Evolutionary conservation across 345 rosid species (phyloP).

Genomic region (Citrus reticulata): DNA sequence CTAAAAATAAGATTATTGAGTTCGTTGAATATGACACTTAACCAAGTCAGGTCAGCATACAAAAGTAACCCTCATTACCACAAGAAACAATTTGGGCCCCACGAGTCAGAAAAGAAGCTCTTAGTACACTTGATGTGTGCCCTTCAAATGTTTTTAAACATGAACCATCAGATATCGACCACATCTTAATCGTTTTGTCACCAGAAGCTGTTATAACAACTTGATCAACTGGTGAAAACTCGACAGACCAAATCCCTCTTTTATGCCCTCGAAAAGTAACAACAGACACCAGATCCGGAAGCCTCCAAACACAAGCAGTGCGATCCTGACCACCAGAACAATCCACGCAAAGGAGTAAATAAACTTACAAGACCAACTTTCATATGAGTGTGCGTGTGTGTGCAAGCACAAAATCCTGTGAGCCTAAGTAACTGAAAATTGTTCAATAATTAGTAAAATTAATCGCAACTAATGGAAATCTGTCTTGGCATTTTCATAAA

Average conservation of each 20-base stretch:
- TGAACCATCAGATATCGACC: slow-evolving; percentile 90
- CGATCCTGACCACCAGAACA: slow-evolving; percentile 60
- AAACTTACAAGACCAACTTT: background rate
- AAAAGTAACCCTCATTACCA: slow-evolving; percentile 47
- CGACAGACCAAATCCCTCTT: slow-evolving; percentile 94
- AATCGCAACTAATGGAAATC: background rate
- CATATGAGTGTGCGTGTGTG: background rate
- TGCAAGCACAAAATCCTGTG: background rate
- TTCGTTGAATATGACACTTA: slow-evolving; percentile 4
- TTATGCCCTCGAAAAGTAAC: slow-evolving; percentile 85
- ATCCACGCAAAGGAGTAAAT: slow-evolving; percentile 6
- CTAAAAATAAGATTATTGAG: slow-evolving; percentile 34
- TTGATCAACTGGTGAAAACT: slow-evolving; percentile 95
- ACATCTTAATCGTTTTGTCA: slow-evolving; percentile 85
- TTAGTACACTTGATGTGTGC: slow-evolving; percentile 83
- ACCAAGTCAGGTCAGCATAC: background rate
- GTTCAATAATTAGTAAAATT: background rate
- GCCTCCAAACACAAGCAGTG: slow-evolving; percentile 89
- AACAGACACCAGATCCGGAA: slow-evolving; percentile 83
- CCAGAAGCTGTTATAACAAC: slow-evolving; percentile 95
- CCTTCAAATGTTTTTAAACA: slow-evolving; percentile 98
- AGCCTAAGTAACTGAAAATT: background rate
- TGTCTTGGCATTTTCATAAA: background rate
- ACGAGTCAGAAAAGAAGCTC: slow-evolving; percentile 82
- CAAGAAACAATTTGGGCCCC: slow-evolving; percentile 91